phyloP scores from a whole-genome alignment of 1,284 basidiomycete genomes.

The Sparassis latifolia region DNA sequence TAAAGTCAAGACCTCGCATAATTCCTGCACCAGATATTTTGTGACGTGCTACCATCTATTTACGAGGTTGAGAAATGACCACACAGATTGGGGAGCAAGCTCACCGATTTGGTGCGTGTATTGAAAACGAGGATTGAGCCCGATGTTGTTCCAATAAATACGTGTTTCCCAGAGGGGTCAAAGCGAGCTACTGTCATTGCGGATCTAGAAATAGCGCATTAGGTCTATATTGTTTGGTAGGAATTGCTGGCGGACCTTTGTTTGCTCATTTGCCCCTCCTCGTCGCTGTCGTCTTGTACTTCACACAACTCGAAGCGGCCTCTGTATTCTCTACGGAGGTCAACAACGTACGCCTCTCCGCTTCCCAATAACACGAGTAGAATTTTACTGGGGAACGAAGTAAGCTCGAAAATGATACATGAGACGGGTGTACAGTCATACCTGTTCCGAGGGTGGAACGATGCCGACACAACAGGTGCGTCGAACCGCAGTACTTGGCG shows the following conservation, averaged over 20 bases:
- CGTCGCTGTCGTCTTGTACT: conserved; percentile 51
- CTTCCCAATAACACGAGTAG: conserved; percentile 71
- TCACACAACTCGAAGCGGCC: conserved; percentile 63
- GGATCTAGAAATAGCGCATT: conserved; percentile 28
- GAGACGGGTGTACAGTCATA: conserved; percentile 16
- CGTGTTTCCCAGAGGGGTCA: conserved; percentile 78
- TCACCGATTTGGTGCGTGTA: conserved; percentile 68
- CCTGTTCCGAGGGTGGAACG: conserved; percentile 90
- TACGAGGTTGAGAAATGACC: background rate
- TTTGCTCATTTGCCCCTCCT: conserved; percentile 35
- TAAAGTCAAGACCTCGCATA: conserved; percentile 83
- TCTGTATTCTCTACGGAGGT: conserved; percentile 56
- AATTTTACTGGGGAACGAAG: conserved; percentile 48
- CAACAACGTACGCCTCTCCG: conserved; percentile 77
- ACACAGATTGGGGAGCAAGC: conserved; percentile 14
- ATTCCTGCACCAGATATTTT: conserved; percentile 60
- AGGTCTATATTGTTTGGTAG: background rate
- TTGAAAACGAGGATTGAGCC: conserved; percentile 87
- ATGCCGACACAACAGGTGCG: conserved; percentile 74
- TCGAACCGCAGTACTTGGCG: conserved; percentile 79
- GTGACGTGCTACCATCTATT: conserved; percentile 64
- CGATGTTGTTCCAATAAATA: conserved; percentile 78
- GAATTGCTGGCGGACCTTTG: conserved; percentile 25
- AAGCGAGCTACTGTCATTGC: conserved; percentile 72
- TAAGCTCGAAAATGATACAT: background rate